Base-by-base conservation (phyloP, 495 filamentous ascomycete species). In the Barbatosphaeria neglecta region DNA sequence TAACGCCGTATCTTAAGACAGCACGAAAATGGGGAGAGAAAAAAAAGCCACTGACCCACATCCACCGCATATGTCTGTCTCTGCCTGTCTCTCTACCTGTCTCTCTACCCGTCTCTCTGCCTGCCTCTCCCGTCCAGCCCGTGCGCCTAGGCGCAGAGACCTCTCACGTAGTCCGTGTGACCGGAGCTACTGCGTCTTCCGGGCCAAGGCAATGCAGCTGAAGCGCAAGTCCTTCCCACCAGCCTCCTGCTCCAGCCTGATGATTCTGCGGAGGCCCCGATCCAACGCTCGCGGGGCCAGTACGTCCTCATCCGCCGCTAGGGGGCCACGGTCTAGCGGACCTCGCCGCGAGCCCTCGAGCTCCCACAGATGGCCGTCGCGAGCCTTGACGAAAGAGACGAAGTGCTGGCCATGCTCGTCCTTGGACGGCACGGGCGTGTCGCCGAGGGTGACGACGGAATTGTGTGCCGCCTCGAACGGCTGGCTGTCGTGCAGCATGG, bases 311-410 rank as follows among this genome's bases (percentile, higher is more conserved):
- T 70, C 76, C 2, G 70, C 69, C 2, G 47, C 68, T 7, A 92
- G 58, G 11, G 51, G 50, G 1, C 87, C 87, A n/a, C 84, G 68
- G 25, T 84, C 71, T 23, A 92, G 46, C 3, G 87, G 87, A 0
- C 87, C 86, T 49, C 82, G 81, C 48, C 86, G 56, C 47, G 53
- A 50, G 6, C 87, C 85, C 60, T 90, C 85, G 50, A 94, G 60
- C 67, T 90, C 87, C 78, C 86, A 92, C 37, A 92, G 63, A 51
- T 73, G 74, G n/a, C 80, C 78, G 58, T 82, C 76, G 40, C 55
- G 58, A 1, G 49, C 68, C 63, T 81, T 84, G 13, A 88, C 81
- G 63, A 89, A 90, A 6, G 77, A 77, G 47, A 92, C 80, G 59
- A 86, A 90, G 58, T 92, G 86, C 54, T 76, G 68, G 24, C 78